Conservation (phyloP, 1,139 yeast species). For the Sugiyamaella sp. region DNA sequence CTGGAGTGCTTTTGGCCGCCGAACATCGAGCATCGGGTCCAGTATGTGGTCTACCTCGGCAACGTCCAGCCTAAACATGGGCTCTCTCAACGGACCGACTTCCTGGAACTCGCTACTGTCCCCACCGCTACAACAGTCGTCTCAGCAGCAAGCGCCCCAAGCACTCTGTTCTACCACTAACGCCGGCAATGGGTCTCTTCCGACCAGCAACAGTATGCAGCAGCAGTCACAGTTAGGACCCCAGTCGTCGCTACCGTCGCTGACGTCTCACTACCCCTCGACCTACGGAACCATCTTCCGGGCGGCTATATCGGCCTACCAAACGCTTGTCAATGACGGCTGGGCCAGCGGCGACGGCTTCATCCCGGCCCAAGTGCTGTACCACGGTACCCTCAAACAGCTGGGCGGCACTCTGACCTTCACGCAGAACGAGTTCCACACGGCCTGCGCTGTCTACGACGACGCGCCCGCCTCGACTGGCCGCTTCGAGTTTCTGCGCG, state of each 20-base stretch:
- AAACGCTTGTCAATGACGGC: slow-evolving; percentile 32
- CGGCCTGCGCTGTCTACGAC: slow-evolving; percentile 35
- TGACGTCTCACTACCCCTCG: slow-evolving; percentile 7
- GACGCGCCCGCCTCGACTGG: slow-evolving; percentile 17
- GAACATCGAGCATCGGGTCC: slow-evolving; percentile 17
- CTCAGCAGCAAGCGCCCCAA: background rate
- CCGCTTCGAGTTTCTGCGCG: slow-evolving; percentile 39
- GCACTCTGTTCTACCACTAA: background rate
- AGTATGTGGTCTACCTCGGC: slow-evolving; percentile 21
- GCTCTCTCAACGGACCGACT: background rate
- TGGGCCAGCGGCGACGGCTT: slow-evolving; percentile 39
- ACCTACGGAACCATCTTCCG: slow-evolving; percentile 24
- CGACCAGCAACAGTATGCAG: background rate
- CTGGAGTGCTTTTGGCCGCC: slow-evolving; percentile 16
- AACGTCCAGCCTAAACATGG: background rate
- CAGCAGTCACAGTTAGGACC: too few species aligned
- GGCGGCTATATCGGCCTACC: slow-evolving; percentile 37
- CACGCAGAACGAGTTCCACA: slow-evolving; percentile 38
- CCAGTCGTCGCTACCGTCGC: background rate
- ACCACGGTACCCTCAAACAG: slow-evolving; percentile 36
- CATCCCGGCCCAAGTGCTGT: slow-evolving; percentile 42
- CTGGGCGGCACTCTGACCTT: slow-evolving; percentile 28
- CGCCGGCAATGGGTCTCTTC: background rate
- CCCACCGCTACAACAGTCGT: slow-evolving; percentile 1
- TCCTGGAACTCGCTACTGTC: slow-evolving; percentile 8